Evolutionary conservation across 2,329 filamentous ascomycete species (phyloP), one percentile per base, ranked within the genome.

Genomic region (Cladosporium oxysporum): DNA sequence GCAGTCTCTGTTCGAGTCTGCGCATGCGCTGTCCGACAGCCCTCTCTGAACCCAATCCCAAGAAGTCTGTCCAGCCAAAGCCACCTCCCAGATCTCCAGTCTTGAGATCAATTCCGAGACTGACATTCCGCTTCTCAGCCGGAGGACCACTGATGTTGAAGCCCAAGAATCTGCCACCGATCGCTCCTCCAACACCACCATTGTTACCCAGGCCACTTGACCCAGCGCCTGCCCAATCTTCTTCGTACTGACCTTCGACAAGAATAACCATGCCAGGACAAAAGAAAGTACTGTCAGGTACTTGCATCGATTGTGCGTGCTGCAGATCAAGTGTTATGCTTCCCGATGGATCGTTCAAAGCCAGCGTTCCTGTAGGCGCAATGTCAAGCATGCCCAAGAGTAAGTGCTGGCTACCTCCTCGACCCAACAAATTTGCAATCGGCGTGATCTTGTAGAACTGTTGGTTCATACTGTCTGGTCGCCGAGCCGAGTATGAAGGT

Each of bases 51-150:
- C 94, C 94, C 1, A 95, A 87, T 6, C 94, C 95, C 1, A 98
- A 83, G 75, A 98, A 99, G 77, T 98, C 95, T 62, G 97, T 93
- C 93, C 95, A 99, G 52, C 95, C 95, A 75, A 98, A 97, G 0
- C 91, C 92, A 66, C 91, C 91, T 31, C 89, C 90, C 50, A 91
- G 87, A 47, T 86, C 88, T 68, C 87, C 83, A 5, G 69, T 66
- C 28, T 69, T 69, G 6, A 75, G 61, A 65, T 73, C 71, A 59
- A 91, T 87, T 11, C 93, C 93, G 3, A 97, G 82, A 0, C 93
- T 95, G 14, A 87, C 85, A 59, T 89, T 88, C 47, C 95, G 87
- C 74, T 91, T 89, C 80, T 99, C 95, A 71, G 92, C 94, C 0
- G 94, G 93, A 3, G 96, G 95, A 60, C 95, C 93, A 10, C 92